These are phyloP conservation scores for Dianthus caryophyllus DNA, from an alignment of 148 eudicot genomes.

Conservation along the genomic window DNA sequence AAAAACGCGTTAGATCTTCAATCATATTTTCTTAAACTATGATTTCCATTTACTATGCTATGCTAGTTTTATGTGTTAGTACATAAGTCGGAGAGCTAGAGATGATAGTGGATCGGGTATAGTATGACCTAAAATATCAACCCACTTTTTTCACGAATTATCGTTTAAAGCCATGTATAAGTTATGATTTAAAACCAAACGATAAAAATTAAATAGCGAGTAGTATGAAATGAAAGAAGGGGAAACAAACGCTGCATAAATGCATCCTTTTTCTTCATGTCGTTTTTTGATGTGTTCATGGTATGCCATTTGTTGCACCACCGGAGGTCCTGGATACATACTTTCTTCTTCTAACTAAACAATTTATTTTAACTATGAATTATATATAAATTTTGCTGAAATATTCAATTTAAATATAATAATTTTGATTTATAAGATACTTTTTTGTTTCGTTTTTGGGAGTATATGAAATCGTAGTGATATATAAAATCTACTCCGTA, in stretches of 20 bases:
- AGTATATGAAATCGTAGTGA: neutral
- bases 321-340: conserved; percentile 19
- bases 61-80: too few species aligned
- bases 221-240: neutral
- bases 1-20: neutral
- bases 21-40: too few species aligned
- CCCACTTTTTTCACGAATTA: too few species aligned
- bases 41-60: neutral
- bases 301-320: conserved; percentile 16
- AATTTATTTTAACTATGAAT: too few species aligned
- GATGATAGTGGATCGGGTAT: too few species aligned
- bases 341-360: too few species aligned
- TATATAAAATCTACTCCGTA: conserved; percentile 3
- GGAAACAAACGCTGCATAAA: conserved; percentile 22
- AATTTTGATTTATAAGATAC: neutral
- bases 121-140: too few species aligned
- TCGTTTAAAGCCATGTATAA: neutral
- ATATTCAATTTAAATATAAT: too few species aligned
- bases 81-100: too few species aligned
- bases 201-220: neutral
- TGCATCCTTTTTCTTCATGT: conserved; percentile 24
- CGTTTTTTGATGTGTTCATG: conserved; percentile 24
- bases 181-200: too few species aligned
- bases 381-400: too few species aligned
- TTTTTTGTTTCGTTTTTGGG: neutral